phyloP scores from a whole-genome alignment of 2,329 filamentous ascomycete genomes.

The Colletotrichum spaethianum region DNA sequence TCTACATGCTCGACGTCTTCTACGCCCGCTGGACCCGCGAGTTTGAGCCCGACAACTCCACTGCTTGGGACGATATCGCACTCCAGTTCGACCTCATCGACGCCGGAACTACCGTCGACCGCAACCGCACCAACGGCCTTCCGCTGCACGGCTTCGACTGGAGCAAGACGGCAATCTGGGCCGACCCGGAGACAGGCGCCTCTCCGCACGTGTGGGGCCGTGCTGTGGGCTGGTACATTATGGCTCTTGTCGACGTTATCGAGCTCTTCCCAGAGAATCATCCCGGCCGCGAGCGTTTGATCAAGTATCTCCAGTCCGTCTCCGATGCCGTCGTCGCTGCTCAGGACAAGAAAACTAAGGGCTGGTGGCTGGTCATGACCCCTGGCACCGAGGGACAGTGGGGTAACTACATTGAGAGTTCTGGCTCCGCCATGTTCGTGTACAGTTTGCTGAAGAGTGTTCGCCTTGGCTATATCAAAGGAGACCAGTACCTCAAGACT shows the following conservation, averaged over 20 bases:
- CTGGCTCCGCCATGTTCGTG: conserved; percentile 54
- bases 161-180: conserved; percentile 62
- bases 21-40: conserved; percentile 51
- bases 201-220: conserved; percentile 67
- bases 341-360: conserved; percentile 55
- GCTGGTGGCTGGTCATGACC: conserved; percentile 57
- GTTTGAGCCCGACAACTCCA: conserved; percentile 41
- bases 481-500: conserved; percentile 50
- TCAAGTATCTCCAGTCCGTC: conserved; percentile 57
- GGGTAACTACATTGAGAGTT: conserved; percentile 56
- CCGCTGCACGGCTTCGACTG: conserved; percentile 68
- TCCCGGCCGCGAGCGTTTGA: conserved; percentile 54
- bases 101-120: conserved; percentile 53
- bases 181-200: conserved; percentile 60
- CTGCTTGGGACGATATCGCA: conserved; percentile 60
- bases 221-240: conserved; percentile 53
- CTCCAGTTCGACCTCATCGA: conserved; percentile 59
- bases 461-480: conserved; percentile 51
- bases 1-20: conserved; percentile 57
- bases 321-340: conserved; percentile 57
- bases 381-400: conserved; percentile 50
- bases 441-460: conserved; percentile 54
- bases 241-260: conserved; percentile 63
- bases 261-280: conserved; percentile 57
- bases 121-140: conserved; percentile 55